Evolutionary conservation across 305 asterid genomes (phyloP), one percentile per base, ranked within the genome.

Genomic region (Coffea humblotiana): DNA sequence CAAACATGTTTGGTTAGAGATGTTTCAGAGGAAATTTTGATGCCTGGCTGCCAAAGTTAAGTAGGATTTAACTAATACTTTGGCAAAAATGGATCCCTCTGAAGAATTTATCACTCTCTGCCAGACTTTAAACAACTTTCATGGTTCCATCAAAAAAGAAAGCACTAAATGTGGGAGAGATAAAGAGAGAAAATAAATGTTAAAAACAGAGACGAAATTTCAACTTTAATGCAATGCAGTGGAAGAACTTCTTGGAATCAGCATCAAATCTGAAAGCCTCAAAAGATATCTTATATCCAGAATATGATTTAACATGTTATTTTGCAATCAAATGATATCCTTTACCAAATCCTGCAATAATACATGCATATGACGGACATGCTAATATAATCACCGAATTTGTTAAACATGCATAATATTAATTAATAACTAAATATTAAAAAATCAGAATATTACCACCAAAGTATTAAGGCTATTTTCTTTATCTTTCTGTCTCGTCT

Each of bases 81-180:
- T 74, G 99, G 99, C 40, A 81, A 95, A 91, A 29, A 95, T 83
- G 56, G 98, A 89, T 75, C 99, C 98, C 83, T 93, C 97, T 8
- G 97, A 92, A 75, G 93, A 98, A 77, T 93, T 94, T 71, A 93
- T 84, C 73, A 95, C 84, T 86, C 98, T 88, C 3, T 92, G 94
- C 99, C 98, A 95, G 47, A 98, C 98, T 76, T 92, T 93, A 87
- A 93, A 92, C 90, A 93, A 78, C 98, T 93, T 93, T 80, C 82
- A 93, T 5, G 99, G 99, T 93, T 81, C 99, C 99, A 77, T 95
- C 99, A 37, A 74, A 76, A 29, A 74, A 76, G 14, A 69, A 45
- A 37, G 8, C 83, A 25, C 25, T 58, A 70, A 48, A 75, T 65
- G 37, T 65, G 52, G n/a, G 47, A 75, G 79, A 54, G 35, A 32